phyloP scores from a whole-genome alignment of 352 stramenopile genomes.

The Phytophthora pini region DNA sequence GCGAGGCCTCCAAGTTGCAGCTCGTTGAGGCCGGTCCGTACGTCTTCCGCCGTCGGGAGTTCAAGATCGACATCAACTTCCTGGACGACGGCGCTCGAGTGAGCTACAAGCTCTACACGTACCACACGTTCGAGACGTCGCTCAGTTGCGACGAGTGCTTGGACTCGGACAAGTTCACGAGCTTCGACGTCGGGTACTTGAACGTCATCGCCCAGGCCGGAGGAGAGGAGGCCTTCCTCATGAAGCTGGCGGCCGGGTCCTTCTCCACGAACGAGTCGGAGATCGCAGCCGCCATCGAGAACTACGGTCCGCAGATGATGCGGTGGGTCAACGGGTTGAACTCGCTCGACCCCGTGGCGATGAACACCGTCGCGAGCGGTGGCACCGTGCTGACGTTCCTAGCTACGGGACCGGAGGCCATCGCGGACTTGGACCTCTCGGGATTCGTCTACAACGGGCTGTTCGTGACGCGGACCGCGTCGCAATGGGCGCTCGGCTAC shows the following conservation, averaged over 20 bases:
- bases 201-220: slow-evolving; percentile 70
- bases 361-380: slow-evolving; percentile 54
- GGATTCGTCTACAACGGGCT: slow-evolving; percentile 83
- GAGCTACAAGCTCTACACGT: slow-evolving; percentile 72
- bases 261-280: slow-evolving; percentile 43
- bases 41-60: slow-evolving; percentile 61
- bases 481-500: slow-evolving; percentile 75
- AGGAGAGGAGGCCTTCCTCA: slow-evolving; percentile 59
- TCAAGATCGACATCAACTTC: slow-evolving; percentile 63
- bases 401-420: slow-evolving; percentile 26
- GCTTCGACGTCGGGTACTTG: slow-evolving; percentile 67
- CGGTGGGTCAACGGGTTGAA: slow-evolving; percentile 83
- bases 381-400: slow-evolving; percentile 58
- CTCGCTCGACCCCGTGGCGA: slow-evolving; percentile 68
- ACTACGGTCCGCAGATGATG: slow-evolving; percentile 69
- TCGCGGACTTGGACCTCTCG: slow-evolving; percentile 51
- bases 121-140: slow-evolving; percentile 55
- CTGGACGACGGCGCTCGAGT: slow-evolving; percentile 43
- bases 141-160: slow-evolving; percentile 58
- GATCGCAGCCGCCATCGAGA: slow-evolving; percentile 34
- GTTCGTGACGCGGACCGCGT: slow-evolving; percentile 56
- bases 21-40: slow-evolving; percentile 67
- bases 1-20: slow-evolving; percentile 50
- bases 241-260: slow-evolving; percentile 48
- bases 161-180: slow-evolving; percentile 55